Evolutionary conservation across 2,329 filamentous ascomycete species (phyloP), one percentile per base, ranked within the genome.

Genomic region (Dendrostoma leiphaemia): DNA sequence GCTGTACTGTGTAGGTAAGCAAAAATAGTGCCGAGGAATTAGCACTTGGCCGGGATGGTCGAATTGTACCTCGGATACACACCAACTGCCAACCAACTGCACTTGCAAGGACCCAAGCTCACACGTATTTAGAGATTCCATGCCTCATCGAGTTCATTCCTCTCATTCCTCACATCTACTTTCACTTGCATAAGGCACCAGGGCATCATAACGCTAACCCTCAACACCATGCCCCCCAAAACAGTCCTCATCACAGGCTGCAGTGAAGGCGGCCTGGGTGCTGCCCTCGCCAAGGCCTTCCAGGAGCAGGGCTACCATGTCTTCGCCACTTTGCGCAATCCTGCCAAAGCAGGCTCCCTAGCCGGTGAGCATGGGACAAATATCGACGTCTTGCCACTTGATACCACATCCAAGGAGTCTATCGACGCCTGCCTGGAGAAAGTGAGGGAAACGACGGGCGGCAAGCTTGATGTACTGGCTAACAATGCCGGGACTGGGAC

Each of bases 391-490:
- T 26, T 61, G 3, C 55, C 64, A 2, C 72, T 68, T 3, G 71
- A 77, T 41, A 54, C 55, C 0, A 37, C 54, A 3, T 59, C 67
- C 32, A 67, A 69, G 13, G 61, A 61, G 1, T n/a, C 17, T 21
- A 38, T 38, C 5, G 9, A 21, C 3, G 4, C 35, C 35, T 21
- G 54, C 61, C 17, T n/a, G n/a, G n/a, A n/a, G n/a, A n/a, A n/a
- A n/a, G 66, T 78, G 34, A 53, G 62, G 2, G 52, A 59, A 6
- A 61, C 66, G 6, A 71, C 71, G 0, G 70, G 65, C 32, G 69
- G 70, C 17, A 67, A 61, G 19, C 61, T 78, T 8, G 70, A 77
- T 56, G 66, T 76, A 41, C 66, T 77, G 12, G 65, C 76, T 54
- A 75, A 76, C 60, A 74, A 75, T n/a, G n/a, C n/a, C n/a, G n/a